A percentile compares a stretch with the other conserved stretches of the same genome.
Conservation (phyloP, 2,329 filamentous ascomycete genomes). For the Penicillium sclerotiorum region DNA sequence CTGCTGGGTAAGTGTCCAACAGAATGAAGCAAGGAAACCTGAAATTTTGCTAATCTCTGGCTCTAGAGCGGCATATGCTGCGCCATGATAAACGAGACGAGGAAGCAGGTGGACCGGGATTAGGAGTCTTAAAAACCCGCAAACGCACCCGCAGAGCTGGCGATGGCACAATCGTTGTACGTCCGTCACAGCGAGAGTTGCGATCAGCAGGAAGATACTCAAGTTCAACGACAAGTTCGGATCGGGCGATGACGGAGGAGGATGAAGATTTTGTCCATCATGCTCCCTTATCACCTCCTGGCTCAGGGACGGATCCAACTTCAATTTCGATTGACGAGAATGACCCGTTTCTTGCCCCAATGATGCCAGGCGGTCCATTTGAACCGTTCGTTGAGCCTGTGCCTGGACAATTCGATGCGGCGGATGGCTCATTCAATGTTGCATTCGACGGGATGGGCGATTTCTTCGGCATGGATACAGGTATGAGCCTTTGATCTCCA, state of each 20-base stretch:
- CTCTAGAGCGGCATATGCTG: slow-evolving; percentile 59
- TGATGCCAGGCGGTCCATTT: slow-evolving; percentile 35
- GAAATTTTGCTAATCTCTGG: slow-evolving; percentile 1
- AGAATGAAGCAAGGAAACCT: neutral
- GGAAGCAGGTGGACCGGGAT: slow-evolving; percentile 52
- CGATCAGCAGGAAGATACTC: slow-evolving; percentile 10
- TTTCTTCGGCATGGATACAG: slow-evolving; percentile 62
- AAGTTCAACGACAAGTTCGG: slow-evolving; percentile 15
- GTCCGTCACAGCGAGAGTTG: slow-evolving; percentile 32
- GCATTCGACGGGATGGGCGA: slow-evolving; percentile 46
- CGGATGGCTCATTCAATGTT: slow-evolving; percentile 33
- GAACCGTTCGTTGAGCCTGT: slow-evolving; percentile 37
- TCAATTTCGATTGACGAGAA: slow-evolving; percentile 27
- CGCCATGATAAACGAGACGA: slow-evolving; percentile 56
- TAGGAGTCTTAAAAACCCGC: slow-evolving; percentile 53
- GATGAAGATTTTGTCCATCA: slow-evolving; percentile 16
- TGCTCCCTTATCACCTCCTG: slow-evolving; percentile 32
- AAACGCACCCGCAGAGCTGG: slow-evolving; percentile 53
- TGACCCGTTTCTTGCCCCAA: slow-evolving; percentile 33
- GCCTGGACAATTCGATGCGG: slow-evolving; percentile 37
- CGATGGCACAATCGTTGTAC: slow-evolving; percentile 52
- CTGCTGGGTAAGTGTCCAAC: slow-evolving; percentile 54
- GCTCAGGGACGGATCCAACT: slow-evolving; percentile 27
- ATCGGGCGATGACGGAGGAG: slow-evolving; percentile 9
- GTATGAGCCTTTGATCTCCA: slow-evolving; percentile 23